Percentiles rank a stretch among this genome's conserved stretches.
phyloP scores from a whole-genome alignment of 306 rosid species.

The Lotus japonicus region DNA sequence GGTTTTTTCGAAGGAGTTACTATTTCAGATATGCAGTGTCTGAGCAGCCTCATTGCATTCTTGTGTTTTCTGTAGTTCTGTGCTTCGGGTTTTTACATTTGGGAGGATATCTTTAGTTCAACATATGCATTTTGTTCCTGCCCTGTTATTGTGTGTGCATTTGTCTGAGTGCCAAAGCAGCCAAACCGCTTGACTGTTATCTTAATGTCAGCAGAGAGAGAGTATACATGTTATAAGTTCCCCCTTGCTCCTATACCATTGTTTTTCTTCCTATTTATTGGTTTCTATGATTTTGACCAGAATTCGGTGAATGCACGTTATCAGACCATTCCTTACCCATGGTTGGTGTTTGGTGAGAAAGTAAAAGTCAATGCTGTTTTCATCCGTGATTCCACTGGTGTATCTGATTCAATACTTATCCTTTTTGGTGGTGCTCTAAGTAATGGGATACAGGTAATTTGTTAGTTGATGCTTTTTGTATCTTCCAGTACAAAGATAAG shows the following conservation, averaged over 20 bases:
- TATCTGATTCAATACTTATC: slow-evolving; percentile 82
- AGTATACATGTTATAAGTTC: not conserved
- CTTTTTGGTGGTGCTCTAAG: slow-evolving; percentile 76
- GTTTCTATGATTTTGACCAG: slow-evolving; percentile 42
- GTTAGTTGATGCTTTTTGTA: not conserved
- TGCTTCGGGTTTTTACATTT: not conserved
- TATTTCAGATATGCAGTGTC: too few relatives aligned
- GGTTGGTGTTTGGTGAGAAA: slow-evolving; percentile 97
- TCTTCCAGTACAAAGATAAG: not conserved
- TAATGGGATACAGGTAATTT: slow-evolving; percentile 73
- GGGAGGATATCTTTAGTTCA: too few relatives aligned
- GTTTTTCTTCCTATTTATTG: not conserved
- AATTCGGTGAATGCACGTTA: slow-evolving; percentile 90
- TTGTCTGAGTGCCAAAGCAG: not conserved
- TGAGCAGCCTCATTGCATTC: too few relatives aligned
- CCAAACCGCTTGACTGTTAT: not conserved
- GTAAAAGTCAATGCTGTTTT: slow-evolving; percentile 89
- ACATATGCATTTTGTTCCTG: too few relatives aligned
- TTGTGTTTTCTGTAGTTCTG: too few relatives aligned
- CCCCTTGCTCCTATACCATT: not conserved
- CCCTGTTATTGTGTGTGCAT: not conserved
- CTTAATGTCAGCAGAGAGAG: not conserved
- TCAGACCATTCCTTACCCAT: slow-evolving; percentile 92
- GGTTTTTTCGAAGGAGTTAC: not conserved
- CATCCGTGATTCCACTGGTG: slow-evolving; percentile 93